These are phyloP conservation scores for Suillus bovinus DNA, from an alignment of 768 basidiomycete species.

Conservation along the genomic window DNA sequence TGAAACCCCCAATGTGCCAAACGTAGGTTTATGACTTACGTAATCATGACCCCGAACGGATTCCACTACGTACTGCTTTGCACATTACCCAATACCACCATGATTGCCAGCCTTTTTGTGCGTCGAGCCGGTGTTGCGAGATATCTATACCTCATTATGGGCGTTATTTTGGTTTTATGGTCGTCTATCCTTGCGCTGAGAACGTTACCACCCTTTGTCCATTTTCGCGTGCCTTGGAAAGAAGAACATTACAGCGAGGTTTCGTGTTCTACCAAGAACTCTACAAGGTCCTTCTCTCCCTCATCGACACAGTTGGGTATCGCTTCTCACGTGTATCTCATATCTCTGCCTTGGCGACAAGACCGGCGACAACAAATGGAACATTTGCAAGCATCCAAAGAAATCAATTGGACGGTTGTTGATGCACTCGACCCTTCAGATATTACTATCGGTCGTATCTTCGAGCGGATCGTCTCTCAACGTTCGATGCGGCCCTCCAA, in stretches of 20 bases:
- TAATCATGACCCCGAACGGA: no score
- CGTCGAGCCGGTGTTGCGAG: not conserved
- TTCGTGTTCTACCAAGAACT: not conserved
- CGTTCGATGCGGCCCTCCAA: constrained; percentile 25
- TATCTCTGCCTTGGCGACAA: constrained; percentile 57
- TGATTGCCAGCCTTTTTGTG: not conserved
- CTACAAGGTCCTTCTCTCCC: no score
- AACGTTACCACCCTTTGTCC: not conserved
- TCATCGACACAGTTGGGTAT: constrained; percentile 32
- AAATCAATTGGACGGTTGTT: constrained; percentile 53
- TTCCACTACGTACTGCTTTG: no score
- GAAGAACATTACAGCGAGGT: not conserved
- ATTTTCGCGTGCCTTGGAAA: not conserved
- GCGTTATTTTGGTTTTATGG: not conserved
- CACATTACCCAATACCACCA: not conserved
- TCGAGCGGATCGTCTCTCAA: constrained; percentile 41
- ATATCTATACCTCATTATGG: not conserved
- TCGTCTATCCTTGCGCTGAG: not conserved
- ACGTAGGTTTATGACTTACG: no score
- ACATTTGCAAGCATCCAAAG: constrained; percentile 44
- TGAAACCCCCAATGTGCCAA: no score
- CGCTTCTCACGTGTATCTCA: constrained; percentile 49
- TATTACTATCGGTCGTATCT: constrained; percentile 39
- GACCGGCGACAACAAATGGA: constrained; percentile 65
- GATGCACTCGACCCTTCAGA: constrained; percentile 47